Conservation (phyloP, 345 rosid genomes). For the Anacardium occidentale region DNA sequence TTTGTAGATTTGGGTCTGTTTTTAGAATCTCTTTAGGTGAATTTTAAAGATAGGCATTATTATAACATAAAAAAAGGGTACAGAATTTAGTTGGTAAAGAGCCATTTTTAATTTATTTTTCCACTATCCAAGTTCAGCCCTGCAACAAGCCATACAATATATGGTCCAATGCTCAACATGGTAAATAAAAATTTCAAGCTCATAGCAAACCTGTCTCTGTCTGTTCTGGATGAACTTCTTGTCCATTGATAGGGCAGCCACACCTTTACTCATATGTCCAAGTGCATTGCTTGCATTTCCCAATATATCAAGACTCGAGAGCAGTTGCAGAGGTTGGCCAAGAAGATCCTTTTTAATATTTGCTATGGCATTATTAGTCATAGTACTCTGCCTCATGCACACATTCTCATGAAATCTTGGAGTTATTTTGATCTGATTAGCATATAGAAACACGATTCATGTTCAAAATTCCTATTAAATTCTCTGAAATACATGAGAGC, state of each 20-base stretch:
- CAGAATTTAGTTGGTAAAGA: neutral
- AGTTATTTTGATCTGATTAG: slow-evolving; percentile 76
- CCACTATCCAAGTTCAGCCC: neutral
- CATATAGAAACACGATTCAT: slow-evolving; percentile 13
- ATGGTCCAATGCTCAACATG: neutral
- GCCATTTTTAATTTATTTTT: neutral
- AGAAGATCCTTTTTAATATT: slow-evolving; percentile 88
- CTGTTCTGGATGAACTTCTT: slow-evolving; percentile 93
- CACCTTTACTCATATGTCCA: slow-evolving; percentile 99
- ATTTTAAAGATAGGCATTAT: too few species aligned
- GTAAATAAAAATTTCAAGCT: slow-evolving; percentile 12
- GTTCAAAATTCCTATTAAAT: slow-evolving; percentile 13
- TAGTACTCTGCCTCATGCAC: slow-evolving; percentile 91
- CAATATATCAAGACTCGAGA: slow-evolving; percentile 93
- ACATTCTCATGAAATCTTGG: slow-evolving; percentile 77
- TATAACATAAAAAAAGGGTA: too few species aligned
- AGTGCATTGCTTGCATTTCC: slow-evolving; percentile 99
- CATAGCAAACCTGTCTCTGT: slow-evolving; percentile 74
- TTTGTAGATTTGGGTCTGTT: neutral
- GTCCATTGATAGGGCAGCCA: slow-evolving; percentile 98
- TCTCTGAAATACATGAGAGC: slow-evolving; percentile 12
- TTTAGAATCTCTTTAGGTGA: neutral
- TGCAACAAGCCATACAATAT: neutral
- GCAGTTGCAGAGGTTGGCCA: slow-evolving; percentile 95
- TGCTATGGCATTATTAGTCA: slow-evolving; percentile 73